Base-by-base conservation (phyloP, 805 yeast species). In the Barnettozyma vustinii region DNA sequence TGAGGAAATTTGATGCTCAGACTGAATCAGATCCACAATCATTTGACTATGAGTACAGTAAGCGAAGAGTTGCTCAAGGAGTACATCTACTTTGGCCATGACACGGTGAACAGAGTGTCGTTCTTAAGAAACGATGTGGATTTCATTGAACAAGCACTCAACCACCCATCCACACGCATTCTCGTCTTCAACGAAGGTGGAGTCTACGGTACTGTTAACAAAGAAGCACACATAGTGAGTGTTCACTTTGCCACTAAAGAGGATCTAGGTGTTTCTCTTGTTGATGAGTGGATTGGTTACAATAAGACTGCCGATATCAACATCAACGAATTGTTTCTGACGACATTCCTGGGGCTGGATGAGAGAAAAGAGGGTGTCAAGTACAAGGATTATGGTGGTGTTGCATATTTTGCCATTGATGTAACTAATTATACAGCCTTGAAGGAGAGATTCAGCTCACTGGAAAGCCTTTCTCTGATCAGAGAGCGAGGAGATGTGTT, bases 381-480 rank as follows among this genome's bases (percentile, higher is more conserved):
- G 41, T 70, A 72, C 58, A 74, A 73, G 51, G 72, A 19, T 8
- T 79, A 81, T 61, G 69, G 68, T 42, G 91, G 92, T 8, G 68
- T 74, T 4, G 87, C 92, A 1, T 75, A 75, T 52, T 84, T 74
- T 63, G 87, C 82, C 0, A 71, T 85, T 32, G 89, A 84, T 59
- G 64, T 81, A 1, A 40, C 52, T 13, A 46, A 47, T 15, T 23
- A 37, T 39, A 46, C 30, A 16, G n/a, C 15, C 2, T n/a, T 52
- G 9, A 26, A 21, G 13, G 13, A 40, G 2, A 13, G 33, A 5
- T 41, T 49, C 8, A 37, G 40, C 3, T 13, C 30, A 2, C 41
- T 35, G 6, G 40, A 21, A 5, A 37, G 19, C 3, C 32, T 51
- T 2, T 37, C 43, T 20, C 25, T 48, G 2, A 42, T 47, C 12